Evolutionary conservation across 2,329 filamentous ascomycete genomes (phyloP).

Genomic region (Aspergillus texensis): DNA sequence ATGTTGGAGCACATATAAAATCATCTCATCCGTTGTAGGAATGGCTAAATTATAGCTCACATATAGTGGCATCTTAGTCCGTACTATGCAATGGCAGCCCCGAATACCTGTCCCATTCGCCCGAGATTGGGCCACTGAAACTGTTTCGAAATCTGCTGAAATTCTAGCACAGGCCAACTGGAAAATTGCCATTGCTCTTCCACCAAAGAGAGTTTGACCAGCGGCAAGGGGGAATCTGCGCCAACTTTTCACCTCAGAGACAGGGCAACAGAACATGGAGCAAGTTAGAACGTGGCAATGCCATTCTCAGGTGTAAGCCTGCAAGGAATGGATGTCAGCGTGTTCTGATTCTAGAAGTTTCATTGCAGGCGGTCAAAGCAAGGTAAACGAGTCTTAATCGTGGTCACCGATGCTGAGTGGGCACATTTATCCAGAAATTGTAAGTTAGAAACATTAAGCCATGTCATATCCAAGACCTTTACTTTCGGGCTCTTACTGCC

Average conservation of each 20-base stretch:
- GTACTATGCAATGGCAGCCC: background rate
- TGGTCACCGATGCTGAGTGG: background rate
- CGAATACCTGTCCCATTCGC: background rate
- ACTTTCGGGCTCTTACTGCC: slow-evolving; percentile 30
- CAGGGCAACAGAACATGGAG: background rate
- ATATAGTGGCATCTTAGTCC: background rate
- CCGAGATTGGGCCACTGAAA: background rate
- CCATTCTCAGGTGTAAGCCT: background rate
- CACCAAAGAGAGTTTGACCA: background rate
- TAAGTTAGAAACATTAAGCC: slow-evolving; percentile 5
- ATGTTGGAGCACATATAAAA: background rate
- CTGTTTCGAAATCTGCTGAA: background rate
- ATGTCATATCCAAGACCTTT: background rate
- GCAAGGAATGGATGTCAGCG: background rate
- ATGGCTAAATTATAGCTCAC: background rate
- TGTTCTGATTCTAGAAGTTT: background rate
- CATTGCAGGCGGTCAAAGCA: background rate
- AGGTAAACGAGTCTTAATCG: background rate
- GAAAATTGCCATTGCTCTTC: background rate
- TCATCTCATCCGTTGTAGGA: background rate
- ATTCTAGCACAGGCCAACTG: background rate
- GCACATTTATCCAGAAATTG: background rate
- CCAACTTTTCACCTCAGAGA: background rate
- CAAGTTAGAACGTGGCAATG: background rate
- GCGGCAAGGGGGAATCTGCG: background rate